Conservation (phyloP, 495 filamentous ascomycete genomes). For the Lasiosphaeriaceae sp. region DNA sequence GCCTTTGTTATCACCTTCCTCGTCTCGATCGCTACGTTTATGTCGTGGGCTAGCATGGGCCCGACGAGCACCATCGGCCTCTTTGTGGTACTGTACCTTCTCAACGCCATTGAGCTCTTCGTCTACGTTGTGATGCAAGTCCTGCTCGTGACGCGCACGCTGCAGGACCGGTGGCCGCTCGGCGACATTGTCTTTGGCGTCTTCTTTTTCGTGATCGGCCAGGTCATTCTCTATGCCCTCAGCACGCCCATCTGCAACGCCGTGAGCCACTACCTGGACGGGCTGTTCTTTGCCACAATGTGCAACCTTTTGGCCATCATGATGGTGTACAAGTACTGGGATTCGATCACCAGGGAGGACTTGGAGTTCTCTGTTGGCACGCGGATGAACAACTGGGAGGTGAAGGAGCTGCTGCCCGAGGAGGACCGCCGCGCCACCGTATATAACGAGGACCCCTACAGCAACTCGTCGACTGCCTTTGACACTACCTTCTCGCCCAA, state of each 20-base stretch:
- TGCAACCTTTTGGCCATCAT: constrained; percentile 94
- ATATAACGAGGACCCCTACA: constrained; percentile 63
- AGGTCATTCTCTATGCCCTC: constrained; percentile 89
- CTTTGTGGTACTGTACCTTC: constrained; percentile 88
- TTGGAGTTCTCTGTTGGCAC: constrained; percentile 96
- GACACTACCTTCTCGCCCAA: constrained; percentile 41
- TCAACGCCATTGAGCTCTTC: constrained; percentile 80
- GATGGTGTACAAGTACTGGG: constrained; percentile 99
- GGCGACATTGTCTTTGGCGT: constrained; percentile 91
- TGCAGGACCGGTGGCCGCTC: constrained; percentile 93
- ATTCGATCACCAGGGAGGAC: constrained; percentile 97
- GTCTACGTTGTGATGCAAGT: constrained; percentile 88
- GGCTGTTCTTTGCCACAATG: constrained; percentile 89
- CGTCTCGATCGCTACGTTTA: constrained; percentile 88
- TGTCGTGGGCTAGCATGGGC: constrained; percentile 79
- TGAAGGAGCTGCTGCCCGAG: constrained; percentile 89
- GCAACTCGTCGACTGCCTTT: constrained; percentile 35
- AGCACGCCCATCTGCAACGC: constrained; percentile 79
- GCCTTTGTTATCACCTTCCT: constrained; percentile 88
- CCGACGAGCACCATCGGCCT: constrained; percentile 83
- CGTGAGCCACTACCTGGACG: constrained; percentile 91
- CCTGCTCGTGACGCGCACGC: constrained; percentile 80
- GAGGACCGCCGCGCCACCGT: constrained; percentile 77
- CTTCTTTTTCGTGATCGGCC: constrained; percentile 87
- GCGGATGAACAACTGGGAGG: constrained; percentile 96